phyloP scores from a whole-genome alignment of 2,329 filamentous ascomycete genomes.

The Rutstroemia sp. region DNA sequence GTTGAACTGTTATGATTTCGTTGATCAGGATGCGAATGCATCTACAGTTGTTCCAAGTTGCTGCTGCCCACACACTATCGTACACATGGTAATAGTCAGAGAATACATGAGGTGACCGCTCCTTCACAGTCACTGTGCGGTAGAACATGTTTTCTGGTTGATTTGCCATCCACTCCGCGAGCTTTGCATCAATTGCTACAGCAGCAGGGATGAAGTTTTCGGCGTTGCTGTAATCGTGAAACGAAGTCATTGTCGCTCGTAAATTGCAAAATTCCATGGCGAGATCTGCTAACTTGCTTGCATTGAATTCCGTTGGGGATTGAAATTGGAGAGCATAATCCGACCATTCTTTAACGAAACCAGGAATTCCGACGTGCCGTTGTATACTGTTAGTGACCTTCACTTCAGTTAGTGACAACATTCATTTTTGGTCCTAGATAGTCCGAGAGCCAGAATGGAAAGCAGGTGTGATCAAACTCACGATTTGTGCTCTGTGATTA shows the following conservation, averaged over 20 bases:
- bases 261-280: conserved; percentile 27
- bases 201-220: conserved; percentile 13
- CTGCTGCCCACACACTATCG: conserved; percentile 18
- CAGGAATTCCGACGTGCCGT: conserved; percentile 41
- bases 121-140: conserved; percentile 12
- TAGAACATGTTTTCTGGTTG: conserved; percentile 14
- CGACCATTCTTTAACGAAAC: conserved; percentile 40
- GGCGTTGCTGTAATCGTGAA: conserved; percentile 20
- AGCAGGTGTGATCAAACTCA: conserved; percentile 4
- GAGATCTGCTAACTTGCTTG: conserved; percentile 35
- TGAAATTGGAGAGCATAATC: conserved; percentile 15
- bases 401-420: conserved; percentile 29
- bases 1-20: conserved; percentile 20
- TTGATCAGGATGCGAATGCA: conserved; percentile 22
- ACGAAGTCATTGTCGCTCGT: conserved; percentile 18
- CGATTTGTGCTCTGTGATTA: conserved; percentile 37
- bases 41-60: conserved; percentile 26
- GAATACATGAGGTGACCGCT: conserved; percentile 19
- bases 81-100: conserved; percentile 25
- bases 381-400: conserved; percentile 44
- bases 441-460: no score
- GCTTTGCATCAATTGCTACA: conserved; percentile 16
- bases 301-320: conserved; percentile 19
- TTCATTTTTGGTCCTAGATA: neutral
- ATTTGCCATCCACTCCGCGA: conserved; percentile 14